Conservation (phyloP, 2,329 filamentous ascomycete genomes). For the Ceratocystis albifundus region DNA sequence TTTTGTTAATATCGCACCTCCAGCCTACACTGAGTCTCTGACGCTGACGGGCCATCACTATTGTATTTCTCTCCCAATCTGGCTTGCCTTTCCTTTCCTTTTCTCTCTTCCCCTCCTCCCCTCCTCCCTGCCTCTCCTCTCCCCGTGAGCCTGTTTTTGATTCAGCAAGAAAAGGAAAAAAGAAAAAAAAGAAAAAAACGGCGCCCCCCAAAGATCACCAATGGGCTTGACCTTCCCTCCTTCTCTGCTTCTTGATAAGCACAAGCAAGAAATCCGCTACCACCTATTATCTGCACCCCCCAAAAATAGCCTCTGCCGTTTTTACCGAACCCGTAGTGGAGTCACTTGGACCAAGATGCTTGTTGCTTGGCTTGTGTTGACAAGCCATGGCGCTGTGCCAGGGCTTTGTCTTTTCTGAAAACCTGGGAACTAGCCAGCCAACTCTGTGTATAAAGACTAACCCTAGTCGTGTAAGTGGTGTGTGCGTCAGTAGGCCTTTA, state of each 20-base stretch:
- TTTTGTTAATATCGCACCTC: not conserved
- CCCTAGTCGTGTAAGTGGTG: not conserved
- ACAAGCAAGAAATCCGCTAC: not conserved
- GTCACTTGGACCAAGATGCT: not conserved
- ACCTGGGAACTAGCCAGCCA: not conserved
- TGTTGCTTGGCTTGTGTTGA: not conserved
- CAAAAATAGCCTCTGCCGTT: not conserved
- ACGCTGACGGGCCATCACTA: too few species aligned
- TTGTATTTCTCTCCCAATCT: not conserved
- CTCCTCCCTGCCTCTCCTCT: not conserved
- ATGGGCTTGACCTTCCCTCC: not conserved
- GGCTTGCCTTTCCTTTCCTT: not conserved
- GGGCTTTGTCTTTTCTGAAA: not conserved
- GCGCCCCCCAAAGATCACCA: not conserved
- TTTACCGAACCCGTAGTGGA: conserved; percentile 1
- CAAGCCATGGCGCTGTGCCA: not conserved
- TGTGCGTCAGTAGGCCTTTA: not conserved
- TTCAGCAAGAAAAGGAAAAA: not conserved
- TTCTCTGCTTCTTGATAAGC: not conserved
- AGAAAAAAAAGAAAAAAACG: too few species aligned
- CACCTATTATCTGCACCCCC: not conserved
- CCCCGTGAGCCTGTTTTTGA: not conserved
- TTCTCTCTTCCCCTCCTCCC: too few species aligned
- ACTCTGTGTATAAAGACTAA: not conserved
- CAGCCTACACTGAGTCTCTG: too few species aligned